Conservation (phyloP, 768 basidiomycete species). For the Hygrocybe coccinea region DNA sequence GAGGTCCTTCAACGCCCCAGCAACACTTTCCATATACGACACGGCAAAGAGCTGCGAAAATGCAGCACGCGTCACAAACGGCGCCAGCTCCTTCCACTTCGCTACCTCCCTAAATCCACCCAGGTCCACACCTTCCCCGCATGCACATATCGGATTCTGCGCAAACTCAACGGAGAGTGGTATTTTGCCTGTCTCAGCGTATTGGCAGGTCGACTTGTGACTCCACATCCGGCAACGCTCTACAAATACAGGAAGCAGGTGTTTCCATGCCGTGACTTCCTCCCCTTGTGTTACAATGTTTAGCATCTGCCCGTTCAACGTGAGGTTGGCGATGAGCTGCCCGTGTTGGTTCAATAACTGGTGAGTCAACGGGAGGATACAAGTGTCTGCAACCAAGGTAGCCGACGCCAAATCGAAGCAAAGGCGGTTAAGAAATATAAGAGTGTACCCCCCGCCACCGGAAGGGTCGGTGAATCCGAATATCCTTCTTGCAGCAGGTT, state of each 20-base stretch:
- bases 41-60: slow-evolving; percentile 51
- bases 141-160: slow-evolving; percentile 45
- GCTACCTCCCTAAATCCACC: slow-evolving; percentile 30
- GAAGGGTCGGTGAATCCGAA: slow-evolving; percentile 23
- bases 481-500: slow-evolving; percentile 3
- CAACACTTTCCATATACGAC: slow-evolving; percentile 43
- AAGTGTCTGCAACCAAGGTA: slow-evolving; percentile 49
- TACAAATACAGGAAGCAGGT: slow-evolving; percentile 44
- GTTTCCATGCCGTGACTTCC: slow-evolving; percentile 45
- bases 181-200: slow-evolving; percentile 27
- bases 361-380: slow-evolving; percentile 36
- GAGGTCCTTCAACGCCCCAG: slow-evolving; percentile 2
- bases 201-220: slow-evolving; percentile 47
- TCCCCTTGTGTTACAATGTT: slow-evolving; percentile 19
- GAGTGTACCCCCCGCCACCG: slow-evolving; percentile 26
- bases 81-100: slow-evolving; percentile 38
- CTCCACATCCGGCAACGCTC: slow-evolving; percentile 54
- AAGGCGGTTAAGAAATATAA: slow-evolving; percentile 45
- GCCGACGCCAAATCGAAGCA: slow-evolving; percentile 46
- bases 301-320: not conserved
- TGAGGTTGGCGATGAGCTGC: not conserved
- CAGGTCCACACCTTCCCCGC: slow-evolving; percentile 47
- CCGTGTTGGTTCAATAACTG: slow-evolving; percentile 9
- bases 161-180: slow-evolving; percentile 38
- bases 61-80: slow-evolving; percentile 45